Percentiles rank a stretch among this genome's conserved stretches.
These are phyloP conservation scores for Diutina siamensis DNA, from an alignment of 1,139 yeast genomes.

Conservation along the genomic window DNA sequence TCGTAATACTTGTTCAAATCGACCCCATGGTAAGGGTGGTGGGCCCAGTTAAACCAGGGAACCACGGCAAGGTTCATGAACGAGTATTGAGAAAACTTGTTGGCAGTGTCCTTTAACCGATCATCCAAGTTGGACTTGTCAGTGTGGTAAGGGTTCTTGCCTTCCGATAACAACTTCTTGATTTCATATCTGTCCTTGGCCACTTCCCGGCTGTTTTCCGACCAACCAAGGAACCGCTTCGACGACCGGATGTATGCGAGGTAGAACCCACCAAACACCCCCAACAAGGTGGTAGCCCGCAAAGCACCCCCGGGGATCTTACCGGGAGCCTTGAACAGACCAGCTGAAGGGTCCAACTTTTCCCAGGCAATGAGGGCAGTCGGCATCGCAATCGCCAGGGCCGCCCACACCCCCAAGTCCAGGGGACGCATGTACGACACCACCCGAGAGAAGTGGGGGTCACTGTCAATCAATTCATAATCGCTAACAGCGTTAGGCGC, in stretches of 20 bases:
- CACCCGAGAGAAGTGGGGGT: slow-evolving; percentile 67
- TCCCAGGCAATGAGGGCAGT: slow-evolving; percentile 50
- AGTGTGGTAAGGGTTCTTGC: slow-evolving; percentile 53
- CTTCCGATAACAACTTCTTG: slow-evolving; percentile 55
- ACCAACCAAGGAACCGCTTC: slow-evolving; percentile 68
- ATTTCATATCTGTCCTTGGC: slow-evolving; percentile 63
- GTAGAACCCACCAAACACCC: slow-evolving; percentile 61
- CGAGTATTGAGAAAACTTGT: slow-evolving; percentile 71
- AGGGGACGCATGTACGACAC: slow-evolving; percentile 60
- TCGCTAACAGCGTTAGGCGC: slow-evolving; percentile 15
- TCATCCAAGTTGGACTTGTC: slow-evolving; percentile 52
- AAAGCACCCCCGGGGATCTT: slow-evolving; percentile 48
- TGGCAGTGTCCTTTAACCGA: slow-evolving; percentile 65
- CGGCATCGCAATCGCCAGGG: slow-evolving; percentile 56
- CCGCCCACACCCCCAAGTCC: slow-evolving; percentile 57
- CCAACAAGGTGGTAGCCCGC: slow-evolving; percentile 49
- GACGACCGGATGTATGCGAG: slow-evolving; percentile 56
- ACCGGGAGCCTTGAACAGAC: slow-evolving; percentile 42
- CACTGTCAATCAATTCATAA: slow-evolving; percentile 57
- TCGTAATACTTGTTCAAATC: slow-evolving; percentile 61
- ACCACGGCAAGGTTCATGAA: slow-evolving; percentile 48
- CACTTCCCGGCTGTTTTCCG: slow-evolving; percentile 67
- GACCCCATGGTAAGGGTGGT: slow-evolving; percentile 79
- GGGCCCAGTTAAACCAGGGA: slow-evolving; percentile 77
- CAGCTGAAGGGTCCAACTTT: slow-evolving; percentile 49